A percentile compares a stretch with the other conserved stretches of the same genome.
Conservation (phyloP, 108 stramenopile genomes). For the Schizochytrium sp. region DNA sequence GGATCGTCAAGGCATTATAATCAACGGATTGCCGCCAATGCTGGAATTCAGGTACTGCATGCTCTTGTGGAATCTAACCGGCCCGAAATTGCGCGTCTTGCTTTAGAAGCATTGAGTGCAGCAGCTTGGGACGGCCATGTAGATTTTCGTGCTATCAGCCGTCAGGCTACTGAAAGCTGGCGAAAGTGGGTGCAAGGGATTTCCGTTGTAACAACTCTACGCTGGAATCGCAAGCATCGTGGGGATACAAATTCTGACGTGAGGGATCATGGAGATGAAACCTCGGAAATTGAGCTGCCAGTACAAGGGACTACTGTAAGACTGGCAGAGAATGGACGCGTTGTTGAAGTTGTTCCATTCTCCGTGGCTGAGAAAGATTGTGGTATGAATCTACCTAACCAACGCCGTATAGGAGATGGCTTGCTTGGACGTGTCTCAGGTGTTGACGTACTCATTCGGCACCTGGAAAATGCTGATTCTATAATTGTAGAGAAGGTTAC, state of each 20-base stretch:
- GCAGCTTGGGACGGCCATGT: slow-evolving; percentile 45
- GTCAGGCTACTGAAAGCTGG: background rate
- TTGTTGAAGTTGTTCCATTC: background rate
- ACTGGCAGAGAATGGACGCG: background rate
- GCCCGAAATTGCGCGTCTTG: background rate
- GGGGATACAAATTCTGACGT: background rate
- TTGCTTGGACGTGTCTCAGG: background rate
- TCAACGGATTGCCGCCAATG: slow-evolving; percentile 41
- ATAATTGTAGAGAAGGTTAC: slow-evolving; percentile 5
- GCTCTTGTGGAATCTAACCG: background rate
- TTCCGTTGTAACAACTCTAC: background rate
- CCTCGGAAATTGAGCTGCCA: background rate
- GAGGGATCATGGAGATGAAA: background rate
- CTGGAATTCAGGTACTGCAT: slow-evolving; percentile 33
- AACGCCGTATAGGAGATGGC: background rate
- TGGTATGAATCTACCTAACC: slow-evolving; percentile 1
- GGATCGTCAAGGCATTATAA: background rate
- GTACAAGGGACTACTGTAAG: slow-evolving; percentile 15
- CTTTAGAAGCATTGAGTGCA: slow-evolving; percentile 9
- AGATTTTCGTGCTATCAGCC: slow-evolving; percentile 3
- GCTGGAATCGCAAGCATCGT: background rate
- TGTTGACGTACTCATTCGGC: background rate
- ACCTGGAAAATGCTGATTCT: background rate
- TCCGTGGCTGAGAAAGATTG: background rate
- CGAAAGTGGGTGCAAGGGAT: background rate